phyloP scores from a whole-genome alignment of 2,329 filamentous ascomycete species.

The Aspergillus fischeri region DNA sequence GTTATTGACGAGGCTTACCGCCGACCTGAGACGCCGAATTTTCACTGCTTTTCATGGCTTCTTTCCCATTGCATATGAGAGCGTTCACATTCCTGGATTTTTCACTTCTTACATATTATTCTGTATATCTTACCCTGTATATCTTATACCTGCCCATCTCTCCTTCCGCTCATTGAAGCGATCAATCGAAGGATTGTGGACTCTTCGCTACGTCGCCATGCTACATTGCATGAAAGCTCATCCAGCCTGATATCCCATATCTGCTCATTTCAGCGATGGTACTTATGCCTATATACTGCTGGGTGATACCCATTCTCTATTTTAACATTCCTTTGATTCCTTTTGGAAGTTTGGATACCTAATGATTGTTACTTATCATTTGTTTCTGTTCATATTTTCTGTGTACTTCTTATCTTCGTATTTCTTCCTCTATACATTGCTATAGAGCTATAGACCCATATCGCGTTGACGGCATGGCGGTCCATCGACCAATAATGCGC shows the following conservation, averaged over 20 bases:
- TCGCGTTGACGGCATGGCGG: too few relatives aligned
- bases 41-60: constrained; percentile 17
- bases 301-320: constrained; percentile 32
- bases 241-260: constrained; percentile 14
- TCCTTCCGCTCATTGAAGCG: not conserved
- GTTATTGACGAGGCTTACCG: constrained; percentile 16
- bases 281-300: constrained; percentile 24
- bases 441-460: not conserved
- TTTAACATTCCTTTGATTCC: constrained; percentile 16
- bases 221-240: constrained; percentile 22
- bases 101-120: not conserved
- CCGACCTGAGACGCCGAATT: constrained; percentile 14
- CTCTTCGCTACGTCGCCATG: constrained; percentile 15
- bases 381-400: not conserved
- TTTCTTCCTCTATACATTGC: not conserved
- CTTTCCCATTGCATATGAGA: constrained; percentile 23
- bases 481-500: too few relatives aligned
- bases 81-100: constrained; percentile 14
- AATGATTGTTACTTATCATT: not conserved
- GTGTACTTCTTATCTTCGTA: not conserved
- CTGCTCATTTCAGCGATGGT: constrained; percentile 23
- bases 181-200: constrained; percentile 7
- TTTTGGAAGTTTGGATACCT: constrained; percentile 9
- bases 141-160: not conserved
- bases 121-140: constrained; percentile 7